Evolutionary conservation across 2,329 filamentous ascomycete species (phyloP).

Genomic region (Neurospora crassa): DNA sequence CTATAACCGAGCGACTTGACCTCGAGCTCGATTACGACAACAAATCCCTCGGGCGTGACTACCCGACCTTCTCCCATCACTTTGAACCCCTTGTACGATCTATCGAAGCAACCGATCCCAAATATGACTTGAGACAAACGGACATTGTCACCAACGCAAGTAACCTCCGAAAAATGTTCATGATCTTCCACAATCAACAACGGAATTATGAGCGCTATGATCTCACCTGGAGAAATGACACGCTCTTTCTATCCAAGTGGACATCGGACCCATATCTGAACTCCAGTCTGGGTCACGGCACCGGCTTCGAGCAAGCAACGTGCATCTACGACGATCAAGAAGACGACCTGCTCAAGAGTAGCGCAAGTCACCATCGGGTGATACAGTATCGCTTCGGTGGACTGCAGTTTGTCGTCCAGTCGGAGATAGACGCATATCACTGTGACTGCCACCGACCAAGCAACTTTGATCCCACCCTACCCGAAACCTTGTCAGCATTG

Average conservation of each 20-base stretch:
- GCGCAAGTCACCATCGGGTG: slow-evolving; percentile 17
- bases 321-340: slow-evolving; percentile 11
- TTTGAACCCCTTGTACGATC: slow-evolving; percentile 18
- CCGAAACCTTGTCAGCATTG: not conserved
- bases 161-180: slow-evolving; percentile 15
- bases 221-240: slow-evolving; percentile 8
- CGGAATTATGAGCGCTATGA: slow-evolving; percentile 8
- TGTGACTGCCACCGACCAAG: slow-evolving; percentile 8
- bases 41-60: not conserved
- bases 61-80: slow-evolving; percentile 6
- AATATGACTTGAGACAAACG: slow-evolving; percentile 3
- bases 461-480: not conserved
- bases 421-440: slow-evolving; percentile 15
- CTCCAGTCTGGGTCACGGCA: slow-evolving; percentile 10
- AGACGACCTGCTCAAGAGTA: not conserved
- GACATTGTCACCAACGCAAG: slow-evolving; percentile 16
- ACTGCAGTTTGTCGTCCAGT: slow-evolving; percentile 13
- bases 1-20: slow-evolving; percentile 1
- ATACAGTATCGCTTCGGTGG: slow-evolving; percentile 14
- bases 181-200: slow-evolving; percentile 5
- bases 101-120: slow-evolving; percentile 8
- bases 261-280: slow-evolving; percentile 10
- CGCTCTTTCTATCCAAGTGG: slow-evolving; percentile 16
- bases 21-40: slow-evolving; percentile 8
- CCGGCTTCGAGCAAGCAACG: slow-evolving; percentile 15